A percentile compares a stretch with the other conserved stretches of the same genome.
Evolutionary conservation across 768 basidiomycete species (phyloP).

Genomic region (Asterophora parasitica): DNA sequence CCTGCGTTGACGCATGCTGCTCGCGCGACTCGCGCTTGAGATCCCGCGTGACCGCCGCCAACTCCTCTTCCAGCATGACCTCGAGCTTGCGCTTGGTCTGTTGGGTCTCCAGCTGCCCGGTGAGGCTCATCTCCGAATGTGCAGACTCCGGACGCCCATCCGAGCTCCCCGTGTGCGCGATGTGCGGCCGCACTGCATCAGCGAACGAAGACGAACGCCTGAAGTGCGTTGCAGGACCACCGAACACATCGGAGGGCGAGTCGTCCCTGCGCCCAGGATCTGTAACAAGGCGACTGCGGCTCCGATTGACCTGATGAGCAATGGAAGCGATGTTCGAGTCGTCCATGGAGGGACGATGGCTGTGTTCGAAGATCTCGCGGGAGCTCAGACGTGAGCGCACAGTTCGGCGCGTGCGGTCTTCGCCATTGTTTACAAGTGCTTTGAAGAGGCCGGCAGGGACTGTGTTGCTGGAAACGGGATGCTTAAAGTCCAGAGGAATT

Average conservation of each 20-base stretch:
- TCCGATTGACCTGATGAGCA: constrained; percentile 52
- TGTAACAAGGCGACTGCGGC: constrained; percentile 49
- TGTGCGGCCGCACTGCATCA: constrained; percentile 37
- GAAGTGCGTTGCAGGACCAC: constrained; percentile 26
- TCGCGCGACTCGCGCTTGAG: constrained; percentile 24
- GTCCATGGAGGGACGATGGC: constrained; percentile 69
- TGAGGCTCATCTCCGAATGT: constrained; percentile 44
- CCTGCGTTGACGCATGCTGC: constrained; percentile 43
- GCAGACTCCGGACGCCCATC: constrained; percentile 39
- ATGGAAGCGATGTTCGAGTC: constrained; percentile 69
- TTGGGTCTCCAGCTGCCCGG: constrained; percentile 53
- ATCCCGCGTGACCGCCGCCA: constrained; percentile 45
- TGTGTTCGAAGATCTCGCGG: constrained; percentile 67
- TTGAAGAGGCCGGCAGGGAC: constrained; percentile 87
- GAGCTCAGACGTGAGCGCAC: constrained; percentile 78
- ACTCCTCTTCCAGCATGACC: constrained; percentile 65
- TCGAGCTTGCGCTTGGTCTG: constrained; percentile 59
- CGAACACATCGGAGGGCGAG: constrained; percentile 35
- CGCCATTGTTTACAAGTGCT: constrained; percentile 54
- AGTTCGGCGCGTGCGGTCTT: constrained; percentile 63
- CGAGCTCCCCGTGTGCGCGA: constrained; percentile 7
- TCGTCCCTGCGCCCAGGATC: constrained; percentile 41
- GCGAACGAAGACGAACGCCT: constrained; percentile 57
- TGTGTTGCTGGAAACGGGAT: constrained; percentile 54
- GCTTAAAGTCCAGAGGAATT: constrained; percentile 71